phyloP scores from a whole-genome alignment of 2,329 filamentous ascomycete species.

The Gaeumannomyces sp. region DNA sequence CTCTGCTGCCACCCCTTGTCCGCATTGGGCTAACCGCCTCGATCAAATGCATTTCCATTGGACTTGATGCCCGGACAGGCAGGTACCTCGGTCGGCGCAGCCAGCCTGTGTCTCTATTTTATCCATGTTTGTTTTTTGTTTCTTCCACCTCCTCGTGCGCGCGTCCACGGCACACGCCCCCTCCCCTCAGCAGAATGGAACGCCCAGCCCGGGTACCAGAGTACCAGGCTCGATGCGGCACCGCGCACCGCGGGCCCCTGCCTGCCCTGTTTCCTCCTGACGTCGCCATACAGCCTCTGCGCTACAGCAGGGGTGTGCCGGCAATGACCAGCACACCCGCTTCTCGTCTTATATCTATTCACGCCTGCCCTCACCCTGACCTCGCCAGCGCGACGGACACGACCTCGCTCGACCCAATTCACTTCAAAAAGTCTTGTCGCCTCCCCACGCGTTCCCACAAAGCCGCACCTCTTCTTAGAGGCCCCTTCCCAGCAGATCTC shows the following conservation, averaged over 20 bases:
- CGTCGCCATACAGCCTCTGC: background rate
- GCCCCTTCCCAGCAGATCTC: background rate
- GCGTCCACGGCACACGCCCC: background rate
- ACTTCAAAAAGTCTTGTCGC: too few species aligned
- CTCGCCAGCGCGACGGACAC: background rate
- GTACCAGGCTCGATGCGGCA: background rate
- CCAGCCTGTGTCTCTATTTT: background rate
- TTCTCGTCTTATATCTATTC: background rate
- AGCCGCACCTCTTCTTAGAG: background rate
- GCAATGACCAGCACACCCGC: background rate
- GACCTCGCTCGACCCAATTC: too few species aligned
- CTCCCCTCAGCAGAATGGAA: too few species aligned
- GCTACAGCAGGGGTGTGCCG: background rate
- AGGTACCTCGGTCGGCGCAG: background rate
- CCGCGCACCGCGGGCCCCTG: too few species aligned
- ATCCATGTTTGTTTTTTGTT: background rate
- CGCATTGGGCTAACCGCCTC: background rate
- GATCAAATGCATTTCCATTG: background rate
- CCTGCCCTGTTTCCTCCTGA: background rate
- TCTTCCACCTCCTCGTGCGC: too few species aligned
- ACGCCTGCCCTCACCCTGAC: background rate
- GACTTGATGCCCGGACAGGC: background rate
- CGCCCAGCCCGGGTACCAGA: background rate
- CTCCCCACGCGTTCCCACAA: background rate
- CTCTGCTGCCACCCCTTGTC: background rate